Evolutionary conservation across 2,329 filamentous ascomycete species (phyloP), one percentile per base, ranked within the genome.

Genomic region (Aulographum hederae): DNA sequence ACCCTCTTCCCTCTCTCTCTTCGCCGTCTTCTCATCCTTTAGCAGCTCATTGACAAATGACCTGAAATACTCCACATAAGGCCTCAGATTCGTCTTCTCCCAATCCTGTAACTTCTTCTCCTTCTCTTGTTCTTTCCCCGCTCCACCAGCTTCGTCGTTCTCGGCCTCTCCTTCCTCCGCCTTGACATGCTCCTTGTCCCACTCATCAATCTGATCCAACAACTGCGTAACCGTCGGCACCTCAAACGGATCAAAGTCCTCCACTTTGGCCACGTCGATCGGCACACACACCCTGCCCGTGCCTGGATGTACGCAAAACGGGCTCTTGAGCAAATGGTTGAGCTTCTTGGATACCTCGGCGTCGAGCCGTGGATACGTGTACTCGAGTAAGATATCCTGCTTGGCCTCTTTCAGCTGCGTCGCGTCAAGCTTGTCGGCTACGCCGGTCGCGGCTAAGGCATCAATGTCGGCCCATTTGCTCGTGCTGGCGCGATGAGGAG

Each of bases 301-400:
- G 13, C 84, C 84, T 0, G 89, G 89, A 51, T 98, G 89, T 23
- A 98, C 76, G 37, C 94, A 86, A 47, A 98, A 98, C 1, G 89
- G 89, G 38, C 77, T 85, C 53, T 98, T 98, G 43, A 98, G 73
- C 65, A 98, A 71, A 66, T 98, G 89, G 59, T 94, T 95, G 35
- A 92, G 71, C 52, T 94, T 93, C 63, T 95, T 95, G 48, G 79
- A 89, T 50, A 98, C 89, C 54, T 93, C 84, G 38, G 89, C 85
- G 62, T 98, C 89, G 33, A 98, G 78, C 25, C 89, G 77, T 3
- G 89, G 89, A 54, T 98, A 98, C 5, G 89, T 94, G 57, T 98
- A 95, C 56, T 98, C 89, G 18, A 98, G 69, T 3, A 95, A 75
- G 38, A 98, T 79, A 48, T 95, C 89, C 52, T 94, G 84, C 57